Conservation (phyloP, 176 grass and related monocot species). For the Neostapfia colusana region DNA sequence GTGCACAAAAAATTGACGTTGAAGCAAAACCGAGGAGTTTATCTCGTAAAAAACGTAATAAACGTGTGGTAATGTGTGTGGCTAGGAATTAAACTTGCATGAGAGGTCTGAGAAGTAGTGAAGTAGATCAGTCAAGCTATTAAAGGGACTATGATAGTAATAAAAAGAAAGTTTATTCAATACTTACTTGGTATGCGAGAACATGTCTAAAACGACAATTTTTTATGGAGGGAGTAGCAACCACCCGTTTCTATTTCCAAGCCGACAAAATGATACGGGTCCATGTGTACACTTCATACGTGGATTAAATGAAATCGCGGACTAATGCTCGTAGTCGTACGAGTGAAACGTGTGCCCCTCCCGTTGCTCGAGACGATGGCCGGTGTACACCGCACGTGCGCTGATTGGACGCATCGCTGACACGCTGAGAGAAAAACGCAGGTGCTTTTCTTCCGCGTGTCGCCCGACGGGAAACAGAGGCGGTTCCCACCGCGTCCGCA, state of each 20-base stretch:
- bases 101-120: no score
- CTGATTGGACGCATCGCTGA: slow-evolving; percentile 3
- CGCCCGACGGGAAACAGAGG: slow-evolving; percentile 1
- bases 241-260: not conserved
- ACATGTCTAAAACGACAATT: no score
- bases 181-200: no score
- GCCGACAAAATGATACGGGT: not conserved
- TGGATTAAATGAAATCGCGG: not conserved
- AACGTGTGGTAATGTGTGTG: no score
- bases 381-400: not conserved
- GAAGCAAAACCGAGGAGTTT: no score
- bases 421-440: not conserved
- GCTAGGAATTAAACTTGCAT: no score
- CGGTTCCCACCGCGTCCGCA: slow-evolving; percentile 12
- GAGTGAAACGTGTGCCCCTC: slow-evolving; percentile 4
- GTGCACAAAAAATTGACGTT: no score
- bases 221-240: no score
- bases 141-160: no score
- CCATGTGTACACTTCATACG: not conserved
- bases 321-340: not conserved
- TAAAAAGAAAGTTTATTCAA: no score
- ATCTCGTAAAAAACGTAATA: no score
- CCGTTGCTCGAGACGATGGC: not conserved
- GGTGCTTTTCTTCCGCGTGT: slow-evolving; percentile 30
- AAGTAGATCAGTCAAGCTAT: no score